Base-by-base conservation (phyloP, 2,329 filamentous ascomycete species). In the Trichocomaceae sp. region DNA sequence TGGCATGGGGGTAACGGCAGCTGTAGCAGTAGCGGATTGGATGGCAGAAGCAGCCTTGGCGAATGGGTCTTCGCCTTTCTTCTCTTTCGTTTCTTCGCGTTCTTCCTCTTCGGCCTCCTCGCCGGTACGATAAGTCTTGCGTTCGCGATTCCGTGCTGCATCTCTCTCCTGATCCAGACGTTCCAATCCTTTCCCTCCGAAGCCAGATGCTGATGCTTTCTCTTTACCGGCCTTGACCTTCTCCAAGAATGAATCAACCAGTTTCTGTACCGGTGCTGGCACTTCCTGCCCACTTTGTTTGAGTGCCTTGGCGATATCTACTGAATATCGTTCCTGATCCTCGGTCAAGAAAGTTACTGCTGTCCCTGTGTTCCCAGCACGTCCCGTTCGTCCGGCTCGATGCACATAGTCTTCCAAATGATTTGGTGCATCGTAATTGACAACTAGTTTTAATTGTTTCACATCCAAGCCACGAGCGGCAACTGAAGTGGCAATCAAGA, bases 361-460 rank as follows among this genome's bases (percentile, higher is more conserved):
- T 39, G 90, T 95, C 59, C 93, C 93, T 20, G 84, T 96, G 65
- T 96, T 95, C 41, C 93, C 93, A 46, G 93, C 93, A 67, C 93
- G 86, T 10, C 93, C 93, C 7, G 93, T 97, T 63, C 93, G 88
- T 47, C 93, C 93, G 54, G 88, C 90, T 59, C 93, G 86, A 70
- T 96, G 93, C 41, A 97, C 92, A 65, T 97, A 97, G 67, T 97
- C 93, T 72, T 99, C 93, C 58, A 96, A 73, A 73, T 97, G 91
- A 64, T 95, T 95, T 0, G 91, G 92, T 0, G 87, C 88, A 66
- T 96, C 91, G 68, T 90, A 96, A 72, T 97, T 97, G 73, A 99
- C 85, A 8, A 99, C 93, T 31, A 97, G 80, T 71, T 95, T 96
- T 33, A 99, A 79, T 69, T 95, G 90, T 73, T 96, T 96, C 45